phyloP scores from a whole-genome alignment of 116 monocot genomes.

The Posidonia oceanica region DNA sequence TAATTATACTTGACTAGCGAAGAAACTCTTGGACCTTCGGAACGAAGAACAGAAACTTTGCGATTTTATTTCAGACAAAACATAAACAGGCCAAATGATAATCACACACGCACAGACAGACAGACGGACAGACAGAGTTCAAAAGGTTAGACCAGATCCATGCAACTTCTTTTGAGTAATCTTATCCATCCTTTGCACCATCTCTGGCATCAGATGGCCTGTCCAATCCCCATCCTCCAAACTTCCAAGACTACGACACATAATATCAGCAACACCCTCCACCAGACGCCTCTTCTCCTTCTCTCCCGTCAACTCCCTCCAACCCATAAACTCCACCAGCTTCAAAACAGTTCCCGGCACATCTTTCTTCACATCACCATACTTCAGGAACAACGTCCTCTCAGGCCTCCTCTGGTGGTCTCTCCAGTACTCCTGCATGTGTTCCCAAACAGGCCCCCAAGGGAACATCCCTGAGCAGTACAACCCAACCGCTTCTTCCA shows the following conservation, averaged over 20 bases:
- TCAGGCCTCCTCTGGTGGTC: constrained; percentile 11
- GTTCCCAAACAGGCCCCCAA: constrained; percentile 39
- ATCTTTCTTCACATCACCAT: constrained; percentile 21
- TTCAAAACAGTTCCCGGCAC: constrained; percentile 2
- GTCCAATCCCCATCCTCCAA: not conserved
- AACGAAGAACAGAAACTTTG: no score
- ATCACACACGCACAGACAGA: no score
- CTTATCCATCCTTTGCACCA: no score
- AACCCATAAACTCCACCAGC: constrained; percentile 31
- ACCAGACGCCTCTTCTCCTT: not conserved
- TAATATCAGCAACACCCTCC: not conserved
- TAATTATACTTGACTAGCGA: no score
- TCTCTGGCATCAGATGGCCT: no score
- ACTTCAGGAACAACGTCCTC: constrained; percentile 40
- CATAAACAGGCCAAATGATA: no score
- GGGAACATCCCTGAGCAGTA: constrained; percentile 11
- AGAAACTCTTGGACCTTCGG: no score
- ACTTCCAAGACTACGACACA: not conserved
- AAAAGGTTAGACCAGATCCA: no score
- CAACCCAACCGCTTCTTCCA: constrained; percentile 10
- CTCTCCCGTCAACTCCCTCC: not conserved
- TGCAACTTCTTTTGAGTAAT: no score
- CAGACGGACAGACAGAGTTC: no score
- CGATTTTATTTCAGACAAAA: no score
- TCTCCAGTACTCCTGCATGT: constrained; percentile 20